A percentile compares a stretch with the other conserved stretches of the same genome.
These are phyloP conservation scores for Solanum clarkiae DNA, from an alignment of 257 asterid species.

Conservation along the genomic window DNA sequence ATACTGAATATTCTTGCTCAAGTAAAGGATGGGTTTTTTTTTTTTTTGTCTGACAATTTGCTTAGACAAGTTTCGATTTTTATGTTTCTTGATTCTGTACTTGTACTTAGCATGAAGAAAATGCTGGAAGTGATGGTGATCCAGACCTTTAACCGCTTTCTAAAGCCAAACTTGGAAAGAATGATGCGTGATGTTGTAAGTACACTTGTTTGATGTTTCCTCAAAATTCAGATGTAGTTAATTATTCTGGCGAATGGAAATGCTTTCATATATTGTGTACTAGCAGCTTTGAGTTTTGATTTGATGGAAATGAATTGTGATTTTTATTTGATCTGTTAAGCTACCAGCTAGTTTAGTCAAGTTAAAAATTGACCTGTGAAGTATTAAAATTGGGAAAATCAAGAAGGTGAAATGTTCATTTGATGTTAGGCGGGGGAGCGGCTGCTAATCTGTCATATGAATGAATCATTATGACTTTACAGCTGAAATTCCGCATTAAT, in stretches of 20 bases:
- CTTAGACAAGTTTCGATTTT: neutral
- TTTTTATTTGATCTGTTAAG: neutral
- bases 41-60: neutral
- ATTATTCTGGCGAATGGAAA: no score
- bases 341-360: neutral
- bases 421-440: neutral
- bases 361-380: neutral
- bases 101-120: neutral
- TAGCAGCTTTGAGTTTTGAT: neutral
- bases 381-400: neutral
- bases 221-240: neutral
- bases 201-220: neutral
- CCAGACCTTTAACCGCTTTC: neutral
- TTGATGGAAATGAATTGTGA: neutral
- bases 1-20: neutral
- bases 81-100: neutral
- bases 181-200: neutral
- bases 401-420: neutral
- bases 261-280: neutral
- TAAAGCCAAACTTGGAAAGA: neutral
- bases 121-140: neutral
- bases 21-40: no score
- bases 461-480: neutral
- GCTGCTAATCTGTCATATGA: neutral
- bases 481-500: neutral